phyloP scores from a whole-genome alignment of 2,329 filamentous ascomycete genomes.

The Monosporascus cannonballus region DNA sequence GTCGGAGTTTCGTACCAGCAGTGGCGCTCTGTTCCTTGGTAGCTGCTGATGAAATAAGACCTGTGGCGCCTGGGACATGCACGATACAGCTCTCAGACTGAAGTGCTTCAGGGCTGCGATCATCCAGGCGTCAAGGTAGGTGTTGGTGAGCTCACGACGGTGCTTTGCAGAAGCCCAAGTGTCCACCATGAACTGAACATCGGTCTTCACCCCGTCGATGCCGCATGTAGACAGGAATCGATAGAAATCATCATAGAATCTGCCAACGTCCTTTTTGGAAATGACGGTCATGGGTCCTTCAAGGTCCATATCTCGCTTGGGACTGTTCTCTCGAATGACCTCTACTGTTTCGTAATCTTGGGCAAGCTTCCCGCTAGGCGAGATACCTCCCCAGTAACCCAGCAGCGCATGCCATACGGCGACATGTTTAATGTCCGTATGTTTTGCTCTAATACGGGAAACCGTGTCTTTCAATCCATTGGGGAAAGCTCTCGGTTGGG shows the following conservation, averaged over 20 bases:
- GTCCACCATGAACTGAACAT: constrained; percentile 87
- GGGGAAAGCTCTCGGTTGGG: constrained; percentile 73
- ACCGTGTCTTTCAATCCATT: constrained; percentile 69
- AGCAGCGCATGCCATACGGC: constrained; percentile 91
- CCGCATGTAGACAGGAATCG: constrained; percentile 67
- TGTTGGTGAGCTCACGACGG: constrained; percentile 63
- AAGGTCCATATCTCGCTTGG: constrained; percentile 40
- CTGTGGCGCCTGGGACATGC: constrained; percentile 89
- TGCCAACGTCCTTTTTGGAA: constrained; percentile 63
- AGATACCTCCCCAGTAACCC: constrained; percentile 87
- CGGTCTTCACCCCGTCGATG: constrained; percentile 85
- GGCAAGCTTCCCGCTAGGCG: constrained; percentile 67
- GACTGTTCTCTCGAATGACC: constrained; percentile 43
- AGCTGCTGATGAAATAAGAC: constrained; percentile 81
- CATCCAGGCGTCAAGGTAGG: constrained; percentile 84
- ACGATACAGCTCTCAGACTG: constrained; percentile 72
- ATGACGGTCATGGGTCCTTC: constrained; percentile 68
- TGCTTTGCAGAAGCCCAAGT: constrained; percentile 61
- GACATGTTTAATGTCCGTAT: constrained; percentile 72
- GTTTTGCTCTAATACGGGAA: constrained; percentile 58
- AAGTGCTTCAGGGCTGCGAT: constrained; percentile 74
- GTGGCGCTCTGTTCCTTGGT: constrained; percentile 64
- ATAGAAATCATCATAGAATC: constrained; percentile 91
- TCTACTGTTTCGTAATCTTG: constrained; percentile 70
- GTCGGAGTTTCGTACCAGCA: constrained; percentile 79